Evolutionary conservation across 177 flowering plant species (phyloP).

Genomic region (Vitis hybrid): DNA sequence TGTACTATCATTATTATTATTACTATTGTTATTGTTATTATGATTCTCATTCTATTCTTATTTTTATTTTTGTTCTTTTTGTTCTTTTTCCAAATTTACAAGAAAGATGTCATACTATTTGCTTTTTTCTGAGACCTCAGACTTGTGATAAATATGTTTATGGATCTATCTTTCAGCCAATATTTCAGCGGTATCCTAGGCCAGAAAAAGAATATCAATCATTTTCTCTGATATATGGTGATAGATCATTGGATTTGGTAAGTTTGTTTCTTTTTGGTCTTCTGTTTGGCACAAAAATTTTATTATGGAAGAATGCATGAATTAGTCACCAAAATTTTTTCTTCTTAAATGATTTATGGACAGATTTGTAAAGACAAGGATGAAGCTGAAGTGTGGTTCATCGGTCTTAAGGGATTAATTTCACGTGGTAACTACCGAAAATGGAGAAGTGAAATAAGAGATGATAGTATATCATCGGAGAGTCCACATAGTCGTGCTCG

Average conservation of each 20-base stretch:
- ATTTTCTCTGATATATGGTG: constrained; percentile 61
- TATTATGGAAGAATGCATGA: background rate
- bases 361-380: constrained; percentile 84
- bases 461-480: constrained; percentile 37
- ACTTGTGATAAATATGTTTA: background rate
- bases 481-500: constrained; percentile 34
- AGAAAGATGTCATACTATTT: background rate
- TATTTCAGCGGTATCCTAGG: constrained; percentile 76
- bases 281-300: background rate
- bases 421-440: constrained; percentile 40
- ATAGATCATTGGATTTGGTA: constrained; percentile 76
- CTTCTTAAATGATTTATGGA: constrained; percentile 6
- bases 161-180: constrained; percentile 42
- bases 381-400: constrained; percentile 72
- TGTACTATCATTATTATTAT: too few relatives aligned
- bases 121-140: background rate
- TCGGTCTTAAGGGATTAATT: constrained; percentile 66
- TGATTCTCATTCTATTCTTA: too few relatives aligned
- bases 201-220: constrained; percentile 85
- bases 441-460: constrained; percentile 38
- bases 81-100: too few relatives aligned
- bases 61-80: too few relatives aligned
- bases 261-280: constrained; percentile 16
- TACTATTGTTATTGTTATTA: too few relatives aligned
- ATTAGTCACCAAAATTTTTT: background rate